Percentiles rank a stretch among this genome's conserved stretches.
Conservation (phyloP, 2,329 filamentous ascomycete species). For the Paracorniculantispora psalliotae region DNA sequence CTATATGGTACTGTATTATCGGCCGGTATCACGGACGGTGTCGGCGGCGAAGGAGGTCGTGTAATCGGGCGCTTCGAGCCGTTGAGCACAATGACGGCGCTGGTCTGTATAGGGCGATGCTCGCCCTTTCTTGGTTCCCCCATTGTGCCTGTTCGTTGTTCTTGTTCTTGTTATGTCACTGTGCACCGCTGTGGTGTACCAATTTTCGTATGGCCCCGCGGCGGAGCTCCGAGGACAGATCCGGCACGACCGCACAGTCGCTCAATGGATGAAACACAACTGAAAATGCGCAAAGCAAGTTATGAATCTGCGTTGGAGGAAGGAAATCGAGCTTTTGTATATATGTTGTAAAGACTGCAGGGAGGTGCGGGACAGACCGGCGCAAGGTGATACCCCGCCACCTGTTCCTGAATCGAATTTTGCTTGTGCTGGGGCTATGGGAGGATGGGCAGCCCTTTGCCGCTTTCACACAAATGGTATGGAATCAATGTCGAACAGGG, state of each 20-base stretch:
- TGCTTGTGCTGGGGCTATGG: background rate
- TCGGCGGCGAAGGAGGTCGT: constrained; percentile 48
- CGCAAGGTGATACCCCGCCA: constrained; percentile 6
- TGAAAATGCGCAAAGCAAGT: background rate
- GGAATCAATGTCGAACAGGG: background rate
- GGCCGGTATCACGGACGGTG: constrained; percentile 36
- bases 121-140: constrained; percentile 21
- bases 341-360: constrained; percentile 1
- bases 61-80: constrained; percentile 32
- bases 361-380: constrained; percentile 2
- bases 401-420: background rate
- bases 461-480: background rate
- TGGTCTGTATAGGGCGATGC: constrained; percentile 45
- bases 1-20: constrained; percentile 27
- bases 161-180: background rate
- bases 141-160: constrained; percentile 5
- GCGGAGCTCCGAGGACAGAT: constrained; percentile 12
- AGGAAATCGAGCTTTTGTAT: background rate
- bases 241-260: background rate
- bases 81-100: constrained; percentile 44
- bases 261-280: background rate
- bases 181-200: constrained; percentile 1
- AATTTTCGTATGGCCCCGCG: constrained; percentile 7
- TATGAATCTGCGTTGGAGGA: background rate
- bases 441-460: background rate